Conservation (phyloP, 345 rosid species). For the Acer yangbiense region DNA sequence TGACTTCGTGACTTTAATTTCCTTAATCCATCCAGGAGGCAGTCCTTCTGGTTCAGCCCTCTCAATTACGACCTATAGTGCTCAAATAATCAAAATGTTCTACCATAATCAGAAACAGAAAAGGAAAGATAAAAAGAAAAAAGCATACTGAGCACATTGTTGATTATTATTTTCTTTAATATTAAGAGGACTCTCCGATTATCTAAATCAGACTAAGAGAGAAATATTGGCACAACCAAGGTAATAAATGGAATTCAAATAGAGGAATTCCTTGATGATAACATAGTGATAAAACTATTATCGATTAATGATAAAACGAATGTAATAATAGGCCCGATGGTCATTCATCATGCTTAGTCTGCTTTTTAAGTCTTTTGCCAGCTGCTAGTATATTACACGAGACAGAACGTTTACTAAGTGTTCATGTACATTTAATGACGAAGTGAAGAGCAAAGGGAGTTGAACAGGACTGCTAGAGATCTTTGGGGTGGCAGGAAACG, state of each 20-base stretch:
- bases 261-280: too few species aligned
- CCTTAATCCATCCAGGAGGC: slow-evolving; percentile 89
- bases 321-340: neutral
- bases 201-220: neutral
- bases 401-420: neutral
- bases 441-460: neutral
- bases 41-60: slow-evolving; percentile 70
- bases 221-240: neutral
- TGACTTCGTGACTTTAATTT: slow-evolving; percentile 58
- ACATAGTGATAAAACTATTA: neutral
- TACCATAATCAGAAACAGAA: slow-evolving; percentile 19
- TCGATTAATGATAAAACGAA: neutral
- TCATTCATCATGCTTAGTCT: neutral
- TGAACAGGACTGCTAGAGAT: neutral
- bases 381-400: neutral
- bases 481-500: neutral
- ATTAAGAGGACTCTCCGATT: neutral
- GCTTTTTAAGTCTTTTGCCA: neutral
- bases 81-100: slow-evolving; percentile 32
- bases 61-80: slow-evolving; percentile 59
- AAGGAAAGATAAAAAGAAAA: neutral
- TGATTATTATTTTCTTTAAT: neutral
- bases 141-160: slow-evolving; percentile 13
- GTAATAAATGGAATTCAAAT: neutral
- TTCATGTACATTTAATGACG: neutral